Percentiles rank a stretch among this genome's conserved stretches.
Evolutionary conservation across 257 asterid genomes (phyloP).

Genomic region (Solanum habrochaites): DNA sequence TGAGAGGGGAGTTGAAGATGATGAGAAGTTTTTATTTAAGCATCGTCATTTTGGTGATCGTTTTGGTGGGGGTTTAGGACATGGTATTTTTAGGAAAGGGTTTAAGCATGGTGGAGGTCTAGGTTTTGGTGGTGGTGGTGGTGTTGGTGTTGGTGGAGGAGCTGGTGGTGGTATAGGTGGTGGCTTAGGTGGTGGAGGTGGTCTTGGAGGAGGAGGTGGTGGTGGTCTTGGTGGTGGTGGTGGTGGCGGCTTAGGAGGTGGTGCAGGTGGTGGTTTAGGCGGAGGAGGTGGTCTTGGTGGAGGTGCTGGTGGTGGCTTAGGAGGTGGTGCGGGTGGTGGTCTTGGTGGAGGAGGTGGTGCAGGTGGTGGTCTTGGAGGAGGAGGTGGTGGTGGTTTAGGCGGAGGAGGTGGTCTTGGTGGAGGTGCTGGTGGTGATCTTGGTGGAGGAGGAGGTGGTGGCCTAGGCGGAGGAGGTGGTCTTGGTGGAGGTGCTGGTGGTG

Average conservation of each 20-base stretch:
- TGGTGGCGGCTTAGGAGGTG: background rate
- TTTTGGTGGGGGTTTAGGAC: slow-evolving; percentile 6
- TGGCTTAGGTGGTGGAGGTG: slow-evolving; percentile 2
- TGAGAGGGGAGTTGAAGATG: slow-evolving; percentile 13
- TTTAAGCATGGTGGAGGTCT: background rate
- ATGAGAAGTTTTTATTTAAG: slow-evolving; percentile 16
- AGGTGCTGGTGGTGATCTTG: slow-evolving; percentile 5
- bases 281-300: slow-evolving; percentile 11
- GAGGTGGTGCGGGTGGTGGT: slow-evolving; percentile 3
- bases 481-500: slow-evolving; percentile 3
- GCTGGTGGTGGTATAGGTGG: slow-evolving; percentile 8
- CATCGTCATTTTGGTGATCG: background rate
- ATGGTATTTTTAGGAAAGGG: background rate
- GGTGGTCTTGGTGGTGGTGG: background rate
- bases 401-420: slow-evolving; percentile 11
- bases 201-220: background rate
- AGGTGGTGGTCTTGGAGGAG: background rate
- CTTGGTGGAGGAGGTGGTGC: background rate
- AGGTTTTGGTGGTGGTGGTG: background rate
- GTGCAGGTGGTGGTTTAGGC: background rate
- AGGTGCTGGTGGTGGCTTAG: slow-evolving; percentile 10
- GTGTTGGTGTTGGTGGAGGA: slow-evolving; percentile 1
- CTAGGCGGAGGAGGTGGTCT: background rate
- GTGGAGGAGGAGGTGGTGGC: slow-evolving; percentile 13
- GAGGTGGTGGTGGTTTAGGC: background rate